Percentiles rank a stretch among this genome's conserved stretches.
Conservation (phyloP, 257 asterid genomes). For the Capsicum baccatum region DNA sequence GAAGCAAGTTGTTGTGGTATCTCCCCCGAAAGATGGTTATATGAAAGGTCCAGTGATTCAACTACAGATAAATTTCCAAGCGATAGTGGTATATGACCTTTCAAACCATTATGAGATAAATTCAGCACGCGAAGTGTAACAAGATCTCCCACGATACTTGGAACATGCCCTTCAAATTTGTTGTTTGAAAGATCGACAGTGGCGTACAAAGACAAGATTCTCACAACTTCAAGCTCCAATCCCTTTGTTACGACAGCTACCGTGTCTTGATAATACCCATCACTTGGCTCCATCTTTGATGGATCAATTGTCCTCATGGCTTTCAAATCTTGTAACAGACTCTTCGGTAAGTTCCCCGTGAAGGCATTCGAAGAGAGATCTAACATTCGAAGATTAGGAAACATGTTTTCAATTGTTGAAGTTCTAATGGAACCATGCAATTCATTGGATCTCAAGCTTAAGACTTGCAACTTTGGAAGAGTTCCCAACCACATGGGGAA, state of each 20-base stretch:
- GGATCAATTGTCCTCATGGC: not conserved
- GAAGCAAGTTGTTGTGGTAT: not conserved
- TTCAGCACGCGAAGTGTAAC: not conserved
- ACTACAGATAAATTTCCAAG: not conserved
- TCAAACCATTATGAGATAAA: too few species aligned
- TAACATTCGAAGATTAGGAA: not conserved
- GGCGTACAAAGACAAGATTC: not conserved
- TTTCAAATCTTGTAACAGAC: not conserved
- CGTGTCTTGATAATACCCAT: not conserved
- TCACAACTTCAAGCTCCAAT: not conserved
- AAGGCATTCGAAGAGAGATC: not conserved
- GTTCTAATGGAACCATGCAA: slow-evolving; percentile 25
- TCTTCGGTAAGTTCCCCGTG: not conserved
- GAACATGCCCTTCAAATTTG: not conserved
- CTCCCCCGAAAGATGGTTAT: not conserved
- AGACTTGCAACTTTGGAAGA: slow-evolving; percentile 32
- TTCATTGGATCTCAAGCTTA: slow-evolving; percentile 37
- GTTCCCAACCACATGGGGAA: slow-evolving; percentile 35
- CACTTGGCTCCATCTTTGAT: not conserved
- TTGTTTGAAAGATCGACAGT: not conserved
- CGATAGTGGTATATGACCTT: not conserved
- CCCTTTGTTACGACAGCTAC: not conserved
- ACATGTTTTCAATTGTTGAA: not conserved
- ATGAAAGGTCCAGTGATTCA: not conserved
- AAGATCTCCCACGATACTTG: not conserved